phyloP scores from a whole-genome alignment of 2,329 filamentous ascomycete genomes.

The Beauveria varroae region DNA sequence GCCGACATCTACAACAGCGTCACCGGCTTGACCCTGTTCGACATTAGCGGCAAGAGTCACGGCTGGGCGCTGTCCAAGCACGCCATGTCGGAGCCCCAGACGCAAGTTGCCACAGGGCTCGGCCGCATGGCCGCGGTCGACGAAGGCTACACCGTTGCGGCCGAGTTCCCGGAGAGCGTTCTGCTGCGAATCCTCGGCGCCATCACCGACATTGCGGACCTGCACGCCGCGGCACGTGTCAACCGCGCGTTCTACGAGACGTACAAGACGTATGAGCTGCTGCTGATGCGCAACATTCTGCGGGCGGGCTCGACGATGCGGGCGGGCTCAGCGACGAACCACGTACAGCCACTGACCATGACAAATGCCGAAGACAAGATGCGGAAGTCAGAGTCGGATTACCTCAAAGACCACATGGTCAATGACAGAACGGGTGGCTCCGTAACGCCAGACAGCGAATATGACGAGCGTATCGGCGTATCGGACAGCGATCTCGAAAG shows the following conservation, averaged over 20 bases:
- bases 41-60: constrained; percentile 39
- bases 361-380: constrained; percentile 29
- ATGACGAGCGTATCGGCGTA: constrained; percentile 19
- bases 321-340: constrained; percentile 13
- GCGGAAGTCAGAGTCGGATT: constrained; percentile 22
- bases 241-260: constrained; percentile 36
- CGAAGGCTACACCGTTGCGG: constrained; percentile 24
- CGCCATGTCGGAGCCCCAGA: constrained; percentile 27
- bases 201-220: constrained; percentile 32
- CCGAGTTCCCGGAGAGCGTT: constrained; percentile 28
- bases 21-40: constrained; percentile 38
- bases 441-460: constrained; percentile 22
- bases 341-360: constrained; percentile 16
- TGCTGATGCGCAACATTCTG: constrained; percentile 29
- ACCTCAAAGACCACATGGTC: constrained; percentile 20
- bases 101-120: constrained; percentile 21
- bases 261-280: constrained; percentile 37
- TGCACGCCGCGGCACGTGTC: constrained; percentile 34
- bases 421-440: constrained; percentile 24
- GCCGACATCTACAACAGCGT: constrained; percentile 46
- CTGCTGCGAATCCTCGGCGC: constrained; percentile 33
- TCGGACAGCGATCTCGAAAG: constrained; percentile 11
- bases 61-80: constrained; percentile 43
- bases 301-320: constrained; percentile 21
- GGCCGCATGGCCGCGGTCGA: constrained; percentile 26